Base-by-base conservation (phyloP, 495 filamentous ascomycete species). In the Talaromyces trachyspermus region DNA sequence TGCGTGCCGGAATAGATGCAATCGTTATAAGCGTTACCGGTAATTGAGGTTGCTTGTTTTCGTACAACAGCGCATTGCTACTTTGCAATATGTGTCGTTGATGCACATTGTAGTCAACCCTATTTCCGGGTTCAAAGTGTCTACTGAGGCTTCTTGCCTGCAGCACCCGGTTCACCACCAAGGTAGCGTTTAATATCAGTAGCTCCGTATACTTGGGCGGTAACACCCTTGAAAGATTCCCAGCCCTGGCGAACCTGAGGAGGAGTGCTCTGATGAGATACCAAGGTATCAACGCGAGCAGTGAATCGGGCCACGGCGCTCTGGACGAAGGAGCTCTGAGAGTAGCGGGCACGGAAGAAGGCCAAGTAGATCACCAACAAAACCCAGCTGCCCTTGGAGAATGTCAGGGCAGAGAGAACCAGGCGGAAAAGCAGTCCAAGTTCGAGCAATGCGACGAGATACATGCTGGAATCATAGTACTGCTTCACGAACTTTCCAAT, bases 401-500 rank as follows among this genome's bases (percentile, higher is more conserved):
- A 96, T 50, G 89, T 74, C 46, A 97, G 65, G 42, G 85, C 85
- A 26, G 84, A 81, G 15, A 86, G 66, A 43, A 91, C 64, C 46
- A 98, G 63, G 57, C 94, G 89, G 65, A 84, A 71, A 80, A 89
- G 89, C 48, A 97, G 80, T 18, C 76, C 61, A 48, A 92, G 81
- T 64, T 92, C 87, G 24, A 92, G 77, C 25, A 66, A 63, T 12
- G 86, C 79, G 24, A 92, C 87, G 24, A 91, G 74, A 51, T 83
- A 84, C 87, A 92, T 92, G 54, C 83, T 83, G 38, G 77, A 67
- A 63, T 97, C 94, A 60, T 97, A 97, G 75, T 97, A 95, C 62
- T 90, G 80, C 79, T 96, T 98, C 64, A 98, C 89, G 60, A 98
- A 98, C 50, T 72, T 71, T 41, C 88, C 88, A 61, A 98, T 95